Conservation (phyloP, 345 rosid genomes). For the Eutrema japonicum region DNA sequence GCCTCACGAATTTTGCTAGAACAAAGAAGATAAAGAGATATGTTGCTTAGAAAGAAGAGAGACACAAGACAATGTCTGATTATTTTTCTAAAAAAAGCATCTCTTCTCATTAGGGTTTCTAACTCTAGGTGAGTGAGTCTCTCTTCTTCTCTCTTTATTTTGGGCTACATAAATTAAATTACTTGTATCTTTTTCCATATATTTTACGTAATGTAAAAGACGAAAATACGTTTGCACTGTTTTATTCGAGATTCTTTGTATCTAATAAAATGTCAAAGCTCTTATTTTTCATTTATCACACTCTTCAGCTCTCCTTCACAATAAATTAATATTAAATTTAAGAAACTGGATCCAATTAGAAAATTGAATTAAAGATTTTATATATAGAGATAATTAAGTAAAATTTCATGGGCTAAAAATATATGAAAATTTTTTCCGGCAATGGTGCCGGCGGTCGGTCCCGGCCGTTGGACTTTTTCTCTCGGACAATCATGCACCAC, state of each 20-base stretch:
- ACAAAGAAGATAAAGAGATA: slow-evolving; percentile 20
- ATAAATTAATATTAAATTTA: background rate
- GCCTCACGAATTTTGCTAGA: slow-evolving; percentile 38
- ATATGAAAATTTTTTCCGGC: too few species aligned
- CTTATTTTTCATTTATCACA: too few species aligned
- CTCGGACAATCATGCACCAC: too few species aligned
- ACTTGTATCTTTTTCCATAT: slow-evolving; percentile 38
- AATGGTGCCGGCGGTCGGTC: too few species aligned
- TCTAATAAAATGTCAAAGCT: slow-evolving; percentile 31
- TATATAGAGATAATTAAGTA: background rate
- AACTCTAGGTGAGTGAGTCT: slow-evolving; percentile 32
- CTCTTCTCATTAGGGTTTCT: slow-evolving; percentile 27
- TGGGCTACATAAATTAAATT: slow-evolving; percentile 25
- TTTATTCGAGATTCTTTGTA: slow-evolving; percentile 33
- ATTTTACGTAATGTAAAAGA: slow-evolving; percentile 40
- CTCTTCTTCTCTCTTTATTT: slow-evolving; percentile 18
- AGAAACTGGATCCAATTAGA: too few species aligned
- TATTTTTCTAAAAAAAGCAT: slow-evolving; percentile 21
- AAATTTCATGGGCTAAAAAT: background rate
- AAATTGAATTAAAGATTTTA: background rate
- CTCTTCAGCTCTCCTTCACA: background rate
- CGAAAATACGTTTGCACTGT: slow-evolving; percentile 9
- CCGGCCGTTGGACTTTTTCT: too few species aligned
- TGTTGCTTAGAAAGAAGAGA: slow-evolving; percentile 41
- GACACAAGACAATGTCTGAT: slow-evolving; percentile 35